Base-by-base conservation (phyloP, 306 rosid genomes). In the Mimosa pudica region DNA sequence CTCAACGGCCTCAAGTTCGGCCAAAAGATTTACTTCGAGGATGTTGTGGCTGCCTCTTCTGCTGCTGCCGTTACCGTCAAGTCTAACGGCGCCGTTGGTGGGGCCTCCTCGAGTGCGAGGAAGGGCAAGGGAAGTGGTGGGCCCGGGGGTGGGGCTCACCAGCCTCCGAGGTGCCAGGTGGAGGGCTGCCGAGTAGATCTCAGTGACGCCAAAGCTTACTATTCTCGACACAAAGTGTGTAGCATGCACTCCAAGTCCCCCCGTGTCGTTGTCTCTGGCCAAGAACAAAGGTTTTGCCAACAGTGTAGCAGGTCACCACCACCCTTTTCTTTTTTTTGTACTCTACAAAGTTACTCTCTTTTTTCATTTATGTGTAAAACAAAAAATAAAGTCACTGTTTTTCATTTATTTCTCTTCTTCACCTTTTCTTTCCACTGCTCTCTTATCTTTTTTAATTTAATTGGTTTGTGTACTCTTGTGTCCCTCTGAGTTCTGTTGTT, bases 251-350 rank as follows among this genome's bases (percentile, higher is more conserved):
- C 98, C 45, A 95, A 92, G 76, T 87, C 92, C 12, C 97, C 98
- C 7, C 85, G 73, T 55, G 98, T 91, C 81, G 63, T 84, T 80
- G 98, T 95, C 57, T 84, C 89, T 76, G 96, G 96, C 10, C 82
- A 90, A 16, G 88, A 91, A 70, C 98, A 95, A 79, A 85, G 98
- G 87, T 95, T 95, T 90, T 95, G 98, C 79, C 98, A 92, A 77
- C 98, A 95, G 92, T 95, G 98, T 77, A 92, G 98, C 92, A 91
- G 98, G 85, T 86, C 71, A 41, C 71, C 66, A 38, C 18, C 9
- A 17, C 36, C 38, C 18, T 69, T 7, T 10, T 46, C 46, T 47
- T 65, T 46, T 35, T 11, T 66, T 36, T 65, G 1, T 24, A n/a
- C n/a, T n/a, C n/a, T n/a, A 24, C 30, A 24, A 24, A 24, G 30